Base-by-base conservation (phyloP, 2,329 filamentous ascomycete species). In the Aspergillus hortae region DNA sequence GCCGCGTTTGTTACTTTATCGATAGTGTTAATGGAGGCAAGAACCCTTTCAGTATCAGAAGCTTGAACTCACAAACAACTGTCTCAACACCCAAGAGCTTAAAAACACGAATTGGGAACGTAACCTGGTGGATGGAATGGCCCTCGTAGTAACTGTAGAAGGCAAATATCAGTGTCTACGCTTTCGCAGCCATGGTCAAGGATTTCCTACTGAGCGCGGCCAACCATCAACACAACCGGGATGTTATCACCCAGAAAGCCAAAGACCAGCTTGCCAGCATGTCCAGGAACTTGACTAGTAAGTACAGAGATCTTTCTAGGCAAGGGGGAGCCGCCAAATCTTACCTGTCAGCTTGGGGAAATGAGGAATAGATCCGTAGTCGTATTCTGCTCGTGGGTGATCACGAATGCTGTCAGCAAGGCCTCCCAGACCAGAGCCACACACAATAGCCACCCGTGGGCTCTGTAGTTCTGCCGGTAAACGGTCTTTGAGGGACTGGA, bases 231-330 rank as follows among this genome's bases (percentile, higher is more conserved):
- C 25, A 86, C 80, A 6, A 81, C 80, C 2, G 83, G 81, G 5
- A 77, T 77, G 57, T 78, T 74, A 42, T 74, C 68, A 15, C 80
- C 80, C 52, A 87, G 75, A 25, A 79, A 74, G 14, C 83, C 83
- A 67, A 86, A 86, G 7, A 87, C 80, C 52, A 87, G 74, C 64
- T 84, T 85, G 44, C 84, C 83, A 54, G 80, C 82, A 77, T 87
- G 84, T 30, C 84, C 84, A 44, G 74, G 69, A 14, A 85, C 73
- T 74, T 56, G 40, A 5, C n/a, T 15, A 30, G 23, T 48, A 32
- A 52, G 42, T 15, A 25, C 23, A 15, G 36, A 17, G 17, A 21
- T 44, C 10, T 36, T 36, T n/a, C 21, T 6, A 36, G 32, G 32
- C 32, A 9, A 17, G 21, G 44, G 7, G 14, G 6, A 27, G n/a